Base-by-base conservation (phyloP, 495 filamentous ascomycete genomes). In the Podospora didyma region DNA sequence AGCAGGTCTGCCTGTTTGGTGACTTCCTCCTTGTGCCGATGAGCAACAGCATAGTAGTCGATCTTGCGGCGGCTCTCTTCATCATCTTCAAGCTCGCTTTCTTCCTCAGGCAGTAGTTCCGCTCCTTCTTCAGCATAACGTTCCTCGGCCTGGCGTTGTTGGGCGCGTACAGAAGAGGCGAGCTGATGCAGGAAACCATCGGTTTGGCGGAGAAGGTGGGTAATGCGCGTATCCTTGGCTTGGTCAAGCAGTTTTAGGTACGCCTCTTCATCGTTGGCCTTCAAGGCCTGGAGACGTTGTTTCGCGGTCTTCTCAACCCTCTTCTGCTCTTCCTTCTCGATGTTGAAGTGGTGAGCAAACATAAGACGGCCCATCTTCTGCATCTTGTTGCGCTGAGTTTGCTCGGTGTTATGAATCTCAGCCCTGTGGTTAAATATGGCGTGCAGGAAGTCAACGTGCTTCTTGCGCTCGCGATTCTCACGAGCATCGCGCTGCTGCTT, bases 301-400 rank as follows among this genome's bases (percentile, higher is more conserved):
- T 97, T 97, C 28, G 94, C 94, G 14, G 92, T 98, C 53, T 95
- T 82, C 72, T 98, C 94, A 61, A 97, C 85, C 58, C 94, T 87
- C 74, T 94, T 96, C 79, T 97, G 93, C 76, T 98, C 94, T 76
- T 98, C 94, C 70, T 96, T 96, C 73, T 97, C 94, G 72, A 97
- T 97, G 70, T 92, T 86, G 73, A 92, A 89, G 65, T 98, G 94
- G 35, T 96, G 91, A 42, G 79, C 67, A 31, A 89, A 74, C 89
- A 96, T 96, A 71, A 89, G 82, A 17, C 90, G 87, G 50, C 92
- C 90, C 51, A 97, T 73, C 73, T 95, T 97, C 65, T 90, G 86
- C 59, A 85, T 79, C 61, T 92, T 90, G 58, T 65, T 74, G 35
- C 77, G 80, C 53, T 73, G 67, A 24, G 62, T 49, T 10, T 64